phyloP scores from a whole-genome alignment of 768 basidiomycete genomes.

The Russula vinacea region DNA sequence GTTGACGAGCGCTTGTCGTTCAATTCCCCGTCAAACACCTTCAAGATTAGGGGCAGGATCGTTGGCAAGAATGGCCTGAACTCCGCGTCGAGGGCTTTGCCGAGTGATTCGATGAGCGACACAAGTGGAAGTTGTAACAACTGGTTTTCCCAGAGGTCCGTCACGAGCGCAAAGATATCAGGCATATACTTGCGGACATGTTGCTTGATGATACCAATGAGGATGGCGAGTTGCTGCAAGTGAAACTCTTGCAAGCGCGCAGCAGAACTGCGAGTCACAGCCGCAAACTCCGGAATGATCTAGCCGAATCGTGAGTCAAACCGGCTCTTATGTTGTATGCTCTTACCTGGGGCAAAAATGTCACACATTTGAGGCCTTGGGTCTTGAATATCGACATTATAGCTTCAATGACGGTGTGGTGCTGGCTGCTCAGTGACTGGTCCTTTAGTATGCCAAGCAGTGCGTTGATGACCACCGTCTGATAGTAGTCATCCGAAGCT shows the following conservation, averaged over 20 bases:
- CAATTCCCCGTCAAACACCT: constrained; percentile 86
- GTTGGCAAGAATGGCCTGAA: constrained; percentile 94
- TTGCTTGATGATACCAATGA: constrained; percentile 95
- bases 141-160: constrained; percentile 85
- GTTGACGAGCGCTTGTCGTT: constrained; percentile 74
- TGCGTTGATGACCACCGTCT: constrained; percentile 89
- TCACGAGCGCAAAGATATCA: constrained; percentile 79
- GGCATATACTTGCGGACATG: constrained; percentile 91
- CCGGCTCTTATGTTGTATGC: background rate
- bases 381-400: constrained; percentile 99
- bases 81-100: constrained; percentile 91
- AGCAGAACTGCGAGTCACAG: constrained; percentile 77
- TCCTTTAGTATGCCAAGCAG: constrained; percentile 87
- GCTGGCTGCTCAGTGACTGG: constrained; percentile 77
- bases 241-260: constrained; percentile 89
- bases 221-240: constrained; percentile 90
- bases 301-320: constrained; percentile 33
- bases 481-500: constrained; percentile 92
- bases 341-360: constrained; percentile 85
- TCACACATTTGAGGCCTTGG: constrained; percentile 92
- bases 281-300: constrained; percentile 94
- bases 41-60: constrained; percentile 83
- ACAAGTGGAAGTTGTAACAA: constrained; percentile 89
- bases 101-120: constrained; percentile 86
- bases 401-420: constrained; percentile 93